Conservation (phyloP, 2,329 filamentous ascomycete genomes). For the Pseudogymnoascus sp. region DNA sequence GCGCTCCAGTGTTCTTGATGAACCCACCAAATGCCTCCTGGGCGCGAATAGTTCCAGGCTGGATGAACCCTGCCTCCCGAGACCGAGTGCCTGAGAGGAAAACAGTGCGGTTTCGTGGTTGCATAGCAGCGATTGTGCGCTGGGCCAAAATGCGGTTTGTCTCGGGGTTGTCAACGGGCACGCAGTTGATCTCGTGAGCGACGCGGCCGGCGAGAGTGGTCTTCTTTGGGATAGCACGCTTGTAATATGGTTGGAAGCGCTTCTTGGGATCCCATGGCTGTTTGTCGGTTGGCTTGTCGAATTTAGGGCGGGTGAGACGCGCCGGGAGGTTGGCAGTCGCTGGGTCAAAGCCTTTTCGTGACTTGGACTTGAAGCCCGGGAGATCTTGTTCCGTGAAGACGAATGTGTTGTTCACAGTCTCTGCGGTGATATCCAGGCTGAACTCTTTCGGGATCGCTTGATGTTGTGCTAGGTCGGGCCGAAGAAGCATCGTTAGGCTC, state of each 20-base stretch:
- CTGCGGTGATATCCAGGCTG: constrained; percentile 60
- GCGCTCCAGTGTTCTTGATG: constrained; percentile 42
- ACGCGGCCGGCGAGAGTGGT: constrained; percentile 67
- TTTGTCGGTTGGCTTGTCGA: constrained; percentile 39
- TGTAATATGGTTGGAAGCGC: constrained; percentile 53
- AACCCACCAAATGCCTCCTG: constrained; percentile 41
- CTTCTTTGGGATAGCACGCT: constrained; percentile 71
- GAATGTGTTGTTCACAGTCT: constrained; percentile 72
- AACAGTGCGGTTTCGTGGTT: constrained; percentile 48
- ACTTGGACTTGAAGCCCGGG: constrained; percentile 60
- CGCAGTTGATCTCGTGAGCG: constrained; percentile 65
- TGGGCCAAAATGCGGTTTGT: constrained; percentile 53
- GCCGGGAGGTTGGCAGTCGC: constrained; percentile 50
- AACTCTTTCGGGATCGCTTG: constrained; percentile 80
- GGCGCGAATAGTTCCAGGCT: constrained; percentile 43
- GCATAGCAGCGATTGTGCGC: constrained; percentile 50
- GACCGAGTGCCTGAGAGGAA: constrained; percentile 20
- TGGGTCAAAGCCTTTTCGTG: constrained; percentile 46
- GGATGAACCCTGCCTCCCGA: constrained; percentile 38
- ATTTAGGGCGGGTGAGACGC: constrained; percentile 37
- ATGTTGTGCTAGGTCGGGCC: constrained; percentile 55
- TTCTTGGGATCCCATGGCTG: constrained; percentile 38
- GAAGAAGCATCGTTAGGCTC: constrained; percentile 58
- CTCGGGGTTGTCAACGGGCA: constrained; percentile 63
- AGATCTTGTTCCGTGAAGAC: constrained; percentile 92